A percentile compares a stretch with the other conserved stretches of the same genome.
Evolutionary conservation across 768 basidiomycete genomes (phyloP).

Genomic region (Collybia sp.): DNA sequence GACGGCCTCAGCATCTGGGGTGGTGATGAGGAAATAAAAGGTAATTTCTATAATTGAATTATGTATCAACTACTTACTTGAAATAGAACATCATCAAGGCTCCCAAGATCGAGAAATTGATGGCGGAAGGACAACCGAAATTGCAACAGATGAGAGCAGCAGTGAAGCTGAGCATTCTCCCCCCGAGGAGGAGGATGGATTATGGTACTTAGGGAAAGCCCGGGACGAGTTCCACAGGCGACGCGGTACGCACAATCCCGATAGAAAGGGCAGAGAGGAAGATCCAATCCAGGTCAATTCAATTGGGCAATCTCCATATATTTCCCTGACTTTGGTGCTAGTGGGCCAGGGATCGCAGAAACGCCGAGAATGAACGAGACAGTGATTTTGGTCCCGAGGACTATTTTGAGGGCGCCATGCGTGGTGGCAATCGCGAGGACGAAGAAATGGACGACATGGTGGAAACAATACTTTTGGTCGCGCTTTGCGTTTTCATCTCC

Average conservation of each 20-base stretch:
- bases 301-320: neutral
- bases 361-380: slow-evolving; percentile 68
- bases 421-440: slow-evolving; percentile 57
- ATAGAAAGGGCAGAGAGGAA: slow-evolving; percentile 48
- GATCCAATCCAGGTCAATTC: slow-evolving; percentile 62
- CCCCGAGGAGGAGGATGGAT: slow-evolving; percentile 53
- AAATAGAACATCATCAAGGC: slow-evolving; percentile 11
- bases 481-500: slow-evolving; percentile 69
- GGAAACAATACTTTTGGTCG: slow-evolving; percentile 77
- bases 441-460: slow-evolving; percentile 65
- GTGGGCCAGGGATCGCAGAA: slow-evolving; percentile 77
- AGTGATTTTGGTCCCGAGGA: slow-evolving; percentile 79
- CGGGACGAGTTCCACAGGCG: slow-evolving; percentile 71
- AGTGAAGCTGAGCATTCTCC: slow-evolving; percentile 29
- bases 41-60: slow-evolving; percentile 10
- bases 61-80: slow-evolving; percentile 1
- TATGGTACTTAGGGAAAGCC: slow-evolving; percentile 83
- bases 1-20: slow-evolving; percentile 67
- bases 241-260: slow-evolving; percentile 31
- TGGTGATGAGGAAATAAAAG: slow-evolving; percentile 45
- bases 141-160: slow-evolving; percentile 14
- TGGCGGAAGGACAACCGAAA: slow-evolving; percentile 23
- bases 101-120: slow-evolving; percentile 36
- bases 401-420: slow-evolving; percentile 67
- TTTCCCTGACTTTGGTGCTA: slow-evolving; percentile 17